Evolutionary conservation across 495 filamentous ascomycete species (phyloP), one percentile per base, ranked within the genome.

Genomic region (Neurospora sp.): DNA sequence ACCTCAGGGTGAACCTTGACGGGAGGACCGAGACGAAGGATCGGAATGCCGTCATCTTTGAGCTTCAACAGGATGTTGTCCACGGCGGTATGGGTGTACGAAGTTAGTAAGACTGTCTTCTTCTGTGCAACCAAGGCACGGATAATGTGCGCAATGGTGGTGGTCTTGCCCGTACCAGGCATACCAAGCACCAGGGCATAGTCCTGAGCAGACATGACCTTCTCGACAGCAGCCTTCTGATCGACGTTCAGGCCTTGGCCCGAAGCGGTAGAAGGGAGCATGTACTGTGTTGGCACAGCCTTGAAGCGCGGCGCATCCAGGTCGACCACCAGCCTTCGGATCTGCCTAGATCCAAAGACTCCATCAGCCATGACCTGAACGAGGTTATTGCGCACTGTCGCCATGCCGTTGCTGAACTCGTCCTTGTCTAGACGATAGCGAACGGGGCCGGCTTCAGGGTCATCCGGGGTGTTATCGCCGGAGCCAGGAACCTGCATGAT

Each of bases 101-200:
- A 97, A 11, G 96, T 96, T 69, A 99, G 82, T 11, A 99, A 84
- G 40, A 99, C 93, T 69, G 91, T 94, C 81, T 98, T 99, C 18
- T 94, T 92, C 78, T 97, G 93, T 3, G 90, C 86, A 18, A 97
- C 91, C 41, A 99, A 86, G 12, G 95, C 92, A 22, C 94, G 91
- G 80, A 99, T 98, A 74, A 99, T 97, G 79, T 98, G 94, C 8
- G 94, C 92, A 77, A 98, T 97, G 2, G 96, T 99, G 0, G 96
- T 98, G 6, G 96, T 99, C 79, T 99, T 99, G 69, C 96, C 96
- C 11, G 96, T 99, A 11, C 96, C 96, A 1, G 96, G 96, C 96
- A 99, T 98, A 18, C 96, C 96, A 6, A 98, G 89, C 7, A 98
- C 93, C 18, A 99, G 87, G 6, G 96, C 95, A 80, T 98, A 99